Base-by-base conservation (phyloP, 2,329 filamentous ascomycete genomes). In the Xenoacremonium recifei region DNA sequence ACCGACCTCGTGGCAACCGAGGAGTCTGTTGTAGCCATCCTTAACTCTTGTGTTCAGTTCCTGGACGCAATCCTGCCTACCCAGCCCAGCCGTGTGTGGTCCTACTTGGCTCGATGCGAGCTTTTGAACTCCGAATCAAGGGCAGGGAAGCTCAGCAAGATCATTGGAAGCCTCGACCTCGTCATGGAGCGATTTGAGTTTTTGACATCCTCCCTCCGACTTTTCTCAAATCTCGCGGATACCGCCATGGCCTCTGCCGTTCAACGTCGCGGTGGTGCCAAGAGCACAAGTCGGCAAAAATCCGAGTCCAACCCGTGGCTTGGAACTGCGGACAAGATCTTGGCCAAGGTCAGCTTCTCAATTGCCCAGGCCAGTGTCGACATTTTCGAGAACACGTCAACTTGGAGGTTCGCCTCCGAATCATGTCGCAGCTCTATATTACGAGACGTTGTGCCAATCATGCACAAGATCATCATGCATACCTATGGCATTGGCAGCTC, bases 31-130 rank as follows among this genome's bases (percentile, higher is more conserved):
- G 73, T 95, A 20, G 74, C 84, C 2, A 76, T 91, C 35, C 63
- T 84, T 42, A 71, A 73, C 10, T 81, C 87, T 18, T 95, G 89
- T 60, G 68, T 91, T 17, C 84, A 89, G 39, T 96, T 97, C 57
- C 70, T 95, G 27, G 79, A 86, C 52, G 81, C 85, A 3, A 70
- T 95, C 15, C 66, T 93, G 19, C 74, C 77, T 54, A 86, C 78
- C n/a, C 80, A 85, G 38, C 92, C 93, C 1, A 87, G 86, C 42
- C 78, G 91, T 45, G 83, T 96, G 5, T 97, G 93, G 91, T 90
- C 92, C 4, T 88, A 92, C 61, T 77, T 99, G 55, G 82, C 85
- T 4, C 82, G 89, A 43, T 95, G 89, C 62, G 82, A 84, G 48
- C 71, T 99, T 15, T 73, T 99, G 34, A 86, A 87, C 53, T 79